phyloP scores from a whole-genome alignment of 176 grass and related monocot species.

The Dendrocalamus sinicus region DNA sequence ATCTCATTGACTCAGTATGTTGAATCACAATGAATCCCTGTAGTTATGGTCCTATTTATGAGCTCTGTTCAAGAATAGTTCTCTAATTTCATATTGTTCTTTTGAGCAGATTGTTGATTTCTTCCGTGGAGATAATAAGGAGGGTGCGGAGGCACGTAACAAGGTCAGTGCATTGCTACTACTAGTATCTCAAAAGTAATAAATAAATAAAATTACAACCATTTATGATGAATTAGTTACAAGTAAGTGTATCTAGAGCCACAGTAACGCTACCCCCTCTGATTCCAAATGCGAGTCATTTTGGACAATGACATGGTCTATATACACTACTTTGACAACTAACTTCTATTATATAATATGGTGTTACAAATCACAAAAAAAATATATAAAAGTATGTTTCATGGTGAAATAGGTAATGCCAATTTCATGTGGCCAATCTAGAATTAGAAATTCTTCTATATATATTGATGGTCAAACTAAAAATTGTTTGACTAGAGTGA shows the following conservation, averaged over 20 bases:
- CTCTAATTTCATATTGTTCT: conserved; percentile 53
- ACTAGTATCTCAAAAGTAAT: neutral
- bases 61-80: conserved; percentile 20
- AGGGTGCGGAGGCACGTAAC: conserved; percentile 96
- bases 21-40: conserved; percentile 6
- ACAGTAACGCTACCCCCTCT: neutral
- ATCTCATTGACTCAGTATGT: conserved; percentile 3
- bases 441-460: neutral
- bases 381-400: conserved; percentile 19
- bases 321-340: neutral
- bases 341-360: neutral
- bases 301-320: neutral
- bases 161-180: conserved; percentile 66
- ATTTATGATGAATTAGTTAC: conserved; percentile 12
- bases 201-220: neutral
- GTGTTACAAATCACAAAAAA: neutral
- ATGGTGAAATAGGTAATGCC: conserved; percentile 11
- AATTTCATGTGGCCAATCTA: conserved; percentile 16
- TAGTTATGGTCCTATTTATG: conserved; percentile 22
- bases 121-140: conserved; percentile 90
- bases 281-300: neutral
- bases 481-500: neutral
- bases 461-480: too few species aligned
- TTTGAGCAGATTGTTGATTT: conserved; percentile 85
- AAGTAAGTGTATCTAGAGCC: neutral